Conservation (phyloP, 495 filamentous ascomycete genomes). For the Penicillium turbatum region DNA sequence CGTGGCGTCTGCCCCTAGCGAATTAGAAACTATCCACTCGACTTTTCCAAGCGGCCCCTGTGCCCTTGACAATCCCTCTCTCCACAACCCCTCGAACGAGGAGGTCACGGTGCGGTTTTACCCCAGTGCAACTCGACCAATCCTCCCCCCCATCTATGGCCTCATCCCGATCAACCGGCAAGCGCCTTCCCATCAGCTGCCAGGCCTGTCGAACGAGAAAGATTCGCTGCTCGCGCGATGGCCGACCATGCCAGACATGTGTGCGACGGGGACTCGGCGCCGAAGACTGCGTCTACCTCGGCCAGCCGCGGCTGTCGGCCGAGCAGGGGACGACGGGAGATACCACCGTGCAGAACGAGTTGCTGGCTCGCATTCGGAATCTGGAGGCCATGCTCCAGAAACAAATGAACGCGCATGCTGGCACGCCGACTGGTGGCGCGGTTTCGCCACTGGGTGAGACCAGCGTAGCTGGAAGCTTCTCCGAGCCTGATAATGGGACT, state of each 20-base stretch:
- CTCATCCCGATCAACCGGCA: constrained; percentile 31
- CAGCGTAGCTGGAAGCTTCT: constrained; percentile 32
- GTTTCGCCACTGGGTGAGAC: constrained; percentile 32
- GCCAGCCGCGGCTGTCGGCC: constrained; percentile 37
- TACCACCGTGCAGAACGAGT: constrained; percentile 29
- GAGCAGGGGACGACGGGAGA: constrained; percentile 28
- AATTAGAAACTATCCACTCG: background rate
- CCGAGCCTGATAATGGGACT: constrained; percentile 27
- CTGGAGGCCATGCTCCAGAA: constrained; percentile 38
- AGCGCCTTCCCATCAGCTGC: constrained; percentile 41
- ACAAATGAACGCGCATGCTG: constrained; percentile 25
- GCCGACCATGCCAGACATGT: constrained; percentile 41
- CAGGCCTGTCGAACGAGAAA: constrained; percentile 41
- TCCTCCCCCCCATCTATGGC: constrained; percentile 14
- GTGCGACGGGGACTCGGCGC: constrained; percentile 38
- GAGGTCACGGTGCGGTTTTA: background rate
- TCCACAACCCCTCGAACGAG: background rate
- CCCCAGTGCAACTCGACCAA: background rate
- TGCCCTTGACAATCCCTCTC: background rate
- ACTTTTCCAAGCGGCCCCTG: background rate
- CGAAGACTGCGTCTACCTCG: constrained; percentile 42
- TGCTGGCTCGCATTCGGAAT: constrained; percentile 37
- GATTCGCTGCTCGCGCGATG: constrained; percentile 41
- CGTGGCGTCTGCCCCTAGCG: background rate
- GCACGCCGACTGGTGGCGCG: constrained; percentile 16